Conservation (phyloP, 2,329 filamentous ascomycete genomes). For the Hypocrella siamensis region DNA sequence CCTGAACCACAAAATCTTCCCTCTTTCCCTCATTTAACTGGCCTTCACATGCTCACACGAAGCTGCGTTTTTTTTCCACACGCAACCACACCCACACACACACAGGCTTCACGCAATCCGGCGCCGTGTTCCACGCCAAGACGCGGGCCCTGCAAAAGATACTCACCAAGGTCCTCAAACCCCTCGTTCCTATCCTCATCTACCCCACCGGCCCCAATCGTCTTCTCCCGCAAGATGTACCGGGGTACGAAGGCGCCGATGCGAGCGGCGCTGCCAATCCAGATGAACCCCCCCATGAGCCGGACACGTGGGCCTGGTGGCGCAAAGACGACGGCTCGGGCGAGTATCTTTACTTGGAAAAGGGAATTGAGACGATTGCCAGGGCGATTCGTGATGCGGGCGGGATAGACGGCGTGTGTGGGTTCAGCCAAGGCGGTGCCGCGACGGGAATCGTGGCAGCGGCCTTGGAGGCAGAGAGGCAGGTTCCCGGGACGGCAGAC, state of each 20-base stretch:
- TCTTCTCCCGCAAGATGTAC: slow-evolving; percentile 50
- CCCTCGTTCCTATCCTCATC: slow-evolving; percentile 38
- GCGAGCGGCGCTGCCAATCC: no score
- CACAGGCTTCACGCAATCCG: slow-evolving; percentile 78
- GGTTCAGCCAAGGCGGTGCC: slow-evolving; percentile 70
- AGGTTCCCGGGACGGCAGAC: slow-evolving; percentile 11
- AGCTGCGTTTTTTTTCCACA: not conserved
- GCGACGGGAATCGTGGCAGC: slow-evolving; percentile 57
- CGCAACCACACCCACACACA: not conserved
- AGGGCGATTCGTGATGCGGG: slow-evolving; percentile 43
- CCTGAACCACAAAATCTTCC: no score
- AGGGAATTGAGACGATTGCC: slow-evolving; percentile 50
- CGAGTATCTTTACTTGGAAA: slow-evolving; percentile 53
- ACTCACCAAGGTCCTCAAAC: slow-evolving; percentile 55
- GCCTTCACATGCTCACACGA: not conserved
- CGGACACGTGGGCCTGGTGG: slow-evolving; percentile 73
- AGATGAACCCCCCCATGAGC: slow-evolving; percentile 24
- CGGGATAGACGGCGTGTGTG: slow-evolving; percentile 62
- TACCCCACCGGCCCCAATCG: slow-evolving; percentile 56
- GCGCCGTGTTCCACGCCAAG: slow-evolving; percentile 71
- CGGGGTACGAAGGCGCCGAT: slow-evolving; percentile 41
- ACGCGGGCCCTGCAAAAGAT: slow-evolving; percentile 75
- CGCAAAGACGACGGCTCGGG: slow-evolving; percentile 48
- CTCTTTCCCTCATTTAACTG: no score
- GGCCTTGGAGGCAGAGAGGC: slow-evolving; percentile 41